Percentiles rank a stretch among this genome's conserved stretches.
Conservation (phyloP, 148 eudicot species). For the Rhododendron simsii region DNA sequence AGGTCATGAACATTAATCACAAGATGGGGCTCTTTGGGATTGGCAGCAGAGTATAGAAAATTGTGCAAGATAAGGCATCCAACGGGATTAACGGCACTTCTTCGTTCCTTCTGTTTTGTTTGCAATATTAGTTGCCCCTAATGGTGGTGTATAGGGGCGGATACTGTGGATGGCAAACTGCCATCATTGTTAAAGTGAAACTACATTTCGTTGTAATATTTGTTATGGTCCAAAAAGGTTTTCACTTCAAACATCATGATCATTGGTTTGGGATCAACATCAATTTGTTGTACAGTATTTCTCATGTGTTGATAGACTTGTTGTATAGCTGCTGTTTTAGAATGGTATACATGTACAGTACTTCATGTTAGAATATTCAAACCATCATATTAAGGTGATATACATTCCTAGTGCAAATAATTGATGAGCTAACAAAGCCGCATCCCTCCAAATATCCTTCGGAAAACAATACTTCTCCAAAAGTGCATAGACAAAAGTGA, state of each 20-base stretch:
- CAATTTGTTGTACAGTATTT: not conserved
- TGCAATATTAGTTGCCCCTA: not conserved
- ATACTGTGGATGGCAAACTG: not conserved
- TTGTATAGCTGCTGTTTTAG: not conserved
- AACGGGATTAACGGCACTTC: not conserved
- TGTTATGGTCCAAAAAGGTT: not conserved
- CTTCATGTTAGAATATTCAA: not conserved
- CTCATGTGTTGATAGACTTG: not conserved
- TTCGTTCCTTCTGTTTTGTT: not conserved
- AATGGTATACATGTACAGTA: not conserved
- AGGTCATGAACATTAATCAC: not conserved
- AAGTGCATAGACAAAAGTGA: not conserved
- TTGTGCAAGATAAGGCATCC: not conserved
- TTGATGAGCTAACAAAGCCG: not conserved
- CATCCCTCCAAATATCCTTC: not conserved
- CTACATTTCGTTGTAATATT: not conserved
- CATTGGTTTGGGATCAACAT: not conserved
- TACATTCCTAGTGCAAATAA: not conserved
- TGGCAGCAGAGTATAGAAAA: not conserved
- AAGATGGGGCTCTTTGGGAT: not conserved
- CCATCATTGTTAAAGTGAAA: not conserved
- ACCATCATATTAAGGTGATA: not conserved
- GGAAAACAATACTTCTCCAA: not conserved
- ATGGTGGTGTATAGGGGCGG: not conserved
- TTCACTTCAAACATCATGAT: not conserved